Evolutionary conservation across 2,329 filamentous ascomycete genomes (phyloP).

Genomic region (Sordariomycetes sp.): DNA sequence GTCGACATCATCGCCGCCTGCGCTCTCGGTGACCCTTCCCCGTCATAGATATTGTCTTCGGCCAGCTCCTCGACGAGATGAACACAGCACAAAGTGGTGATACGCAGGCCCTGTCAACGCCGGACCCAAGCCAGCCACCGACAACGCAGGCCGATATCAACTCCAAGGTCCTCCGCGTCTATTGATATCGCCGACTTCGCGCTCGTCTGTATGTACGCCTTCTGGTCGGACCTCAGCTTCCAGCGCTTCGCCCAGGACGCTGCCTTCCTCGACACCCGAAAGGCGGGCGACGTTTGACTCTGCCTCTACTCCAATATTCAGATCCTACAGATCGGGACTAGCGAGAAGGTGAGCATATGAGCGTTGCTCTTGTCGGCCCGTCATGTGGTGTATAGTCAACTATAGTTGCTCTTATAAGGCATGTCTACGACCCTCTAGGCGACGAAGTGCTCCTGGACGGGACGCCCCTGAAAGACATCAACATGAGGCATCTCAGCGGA

Average conservation of each 20-base stretch:
- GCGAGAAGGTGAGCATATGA: conserved; percentile 51
- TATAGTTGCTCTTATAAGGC: conserved; percentile 40
- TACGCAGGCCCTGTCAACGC: conserved; percentile 3
- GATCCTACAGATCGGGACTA: conserved; percentile 56
- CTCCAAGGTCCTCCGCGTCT: conserved; percentile 48
- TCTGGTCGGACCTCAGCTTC: conserved; percentile 54
- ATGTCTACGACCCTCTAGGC: conserved; percentile 44
- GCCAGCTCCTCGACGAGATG: conserved; percentile 50
- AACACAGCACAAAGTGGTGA: conserved; percentile 43
- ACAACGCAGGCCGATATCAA: conserved; percentile 32
- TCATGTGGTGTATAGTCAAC: conserved; percentile 50
- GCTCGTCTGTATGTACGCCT: conserved; percentile 52
- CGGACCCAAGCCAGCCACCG: conserved; percentile 8
- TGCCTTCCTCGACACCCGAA: conserved; percentile 51
- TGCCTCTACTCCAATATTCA: conserved; percentile 56
- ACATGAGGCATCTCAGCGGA: conserved; percentile 30
- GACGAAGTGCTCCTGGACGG: conserved; percentile 38
- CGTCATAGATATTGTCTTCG: conserved; percentile 53
- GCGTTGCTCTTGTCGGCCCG: conserved; percentile 46
- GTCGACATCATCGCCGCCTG: conserved; percentile 34
- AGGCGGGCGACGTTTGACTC: conserved; percentile 51
- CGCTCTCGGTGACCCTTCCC: conserved; percentile 54
- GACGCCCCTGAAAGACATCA: conserved; percentile 32
- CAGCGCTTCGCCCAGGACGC: conserved; percentile 53
- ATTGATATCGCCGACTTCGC: conserved; percentile 54